A percentile compares a stretch with the other conserved stretches of the same genome.
Conservation (phyloP, 306 rosid species). For the Fragaria nilgerrensis region DNA sequence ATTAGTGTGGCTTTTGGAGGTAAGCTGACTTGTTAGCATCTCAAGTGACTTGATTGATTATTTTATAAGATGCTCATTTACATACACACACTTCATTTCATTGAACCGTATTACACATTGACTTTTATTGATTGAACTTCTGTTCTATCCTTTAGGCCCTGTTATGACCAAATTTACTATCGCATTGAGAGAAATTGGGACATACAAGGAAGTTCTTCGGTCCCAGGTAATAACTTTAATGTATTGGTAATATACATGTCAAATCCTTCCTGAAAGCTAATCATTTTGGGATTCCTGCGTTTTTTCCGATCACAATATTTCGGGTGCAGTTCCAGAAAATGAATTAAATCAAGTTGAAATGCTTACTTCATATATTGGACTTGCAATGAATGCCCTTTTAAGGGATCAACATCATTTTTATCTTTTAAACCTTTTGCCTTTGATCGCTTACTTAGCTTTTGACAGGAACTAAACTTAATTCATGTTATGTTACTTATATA, state of each 20-base stretch:
- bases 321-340: not conserved
- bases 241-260: not conserved
- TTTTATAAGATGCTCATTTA: not conserved
- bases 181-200: constrained; percentile 97
- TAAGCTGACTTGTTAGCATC: constrained; percentile 24
- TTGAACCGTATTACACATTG: not conserved
- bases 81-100: not conserved
- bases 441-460: not conserved
- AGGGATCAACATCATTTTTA: not conserved
- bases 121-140: constrained; percentile 24
- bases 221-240: constrained; percentile 66
- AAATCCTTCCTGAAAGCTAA: not conserved
- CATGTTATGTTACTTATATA: not conserved
- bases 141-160: constrained; percentile 58
- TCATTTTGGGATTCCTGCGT: not conserved
- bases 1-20: constrained; percentile 99
- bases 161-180: constrained; percentile 99
- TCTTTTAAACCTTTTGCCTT: not conserved
- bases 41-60: not conserved
- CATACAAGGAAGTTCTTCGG: constrained; percentile 98
- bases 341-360: not conserved
- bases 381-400: not conserved
- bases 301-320: not conserved
- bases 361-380: not conserved
- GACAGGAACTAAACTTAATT: not conserved